Evolutionary conservation across 345 rosid genomes (phyloP).

Genomic region (Hibiscus syriacus): DNA sequence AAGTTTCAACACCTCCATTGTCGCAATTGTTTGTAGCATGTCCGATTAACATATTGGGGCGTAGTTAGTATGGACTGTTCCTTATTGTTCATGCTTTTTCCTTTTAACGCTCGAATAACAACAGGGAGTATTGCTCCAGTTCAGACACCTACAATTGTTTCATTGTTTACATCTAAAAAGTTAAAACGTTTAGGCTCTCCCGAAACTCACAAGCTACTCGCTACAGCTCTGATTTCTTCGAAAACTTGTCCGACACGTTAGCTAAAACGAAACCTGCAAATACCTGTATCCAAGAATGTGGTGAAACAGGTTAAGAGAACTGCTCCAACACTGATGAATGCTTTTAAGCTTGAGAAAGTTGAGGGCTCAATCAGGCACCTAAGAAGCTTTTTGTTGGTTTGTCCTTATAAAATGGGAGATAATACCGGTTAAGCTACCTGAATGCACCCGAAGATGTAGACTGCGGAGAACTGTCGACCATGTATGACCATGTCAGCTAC

Average conservation of each 20-base stretch:
- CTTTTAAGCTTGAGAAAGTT: neutral
- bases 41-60: neutral
- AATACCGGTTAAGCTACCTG: slow-evolving; percentile 35
- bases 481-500: slow-evolving; percentile 75
- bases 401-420: neutral
- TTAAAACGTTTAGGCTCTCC: neutral
- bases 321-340: neutral
- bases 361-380: neutral
- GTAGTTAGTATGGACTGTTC: neutral
- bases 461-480: slow-evolving; percentile 56
- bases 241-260: slow-evolving; percentile 33
- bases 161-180: neutral
- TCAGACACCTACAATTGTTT: neutral
- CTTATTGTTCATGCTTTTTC: neutral
- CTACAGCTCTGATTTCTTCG: slow-evolving; percentile 18
- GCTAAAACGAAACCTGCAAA: slow-evolving; percentile 57
- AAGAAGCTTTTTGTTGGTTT: neutral
- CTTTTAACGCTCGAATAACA: neutral
- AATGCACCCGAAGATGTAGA: slow-evolving; percentile 64
- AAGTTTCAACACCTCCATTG: neutral
- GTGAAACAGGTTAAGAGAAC: neutral
- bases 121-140: neutral
- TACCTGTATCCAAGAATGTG: slow-evolving; percentile 30
- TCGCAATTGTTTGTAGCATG: neutral
- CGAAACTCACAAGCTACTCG: neutral